Evolutionary conservation across 139 green algal species (phyloP), one percentile per base, ranked within the genome.

Genomic region (Zygnema cylindricum): DNA sequence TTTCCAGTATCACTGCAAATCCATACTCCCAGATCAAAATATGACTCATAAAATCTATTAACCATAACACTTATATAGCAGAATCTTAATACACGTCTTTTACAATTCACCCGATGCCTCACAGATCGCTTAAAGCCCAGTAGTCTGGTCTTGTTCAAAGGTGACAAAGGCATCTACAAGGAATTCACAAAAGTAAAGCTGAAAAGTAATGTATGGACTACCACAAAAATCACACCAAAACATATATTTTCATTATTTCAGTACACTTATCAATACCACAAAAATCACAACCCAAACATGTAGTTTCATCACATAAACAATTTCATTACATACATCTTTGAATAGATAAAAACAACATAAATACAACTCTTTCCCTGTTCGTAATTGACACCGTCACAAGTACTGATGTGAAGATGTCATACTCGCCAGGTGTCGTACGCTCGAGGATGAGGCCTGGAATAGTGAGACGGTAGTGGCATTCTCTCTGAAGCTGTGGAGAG

Each of bases 1-100:
- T 89, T 89, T 41, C 84, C 84, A n/a, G 25, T 11, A 81, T 49
- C 82, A 69, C 32, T 43, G 38, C 36, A 79, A 7, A 79, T 41
- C 11, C 71, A 43, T 11, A 41, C 16, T 54, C 71, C 36, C 7
- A 3, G 36, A 40, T 79, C 36, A 41, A 41, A 3, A 54, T 30
- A 73, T 25, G 57, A 73, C 30, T 30, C 57, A 35, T 73, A 30
- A 30, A 25, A 25, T 73, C 57, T 73, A 73, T 30, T 25, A 73
- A 30, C 57, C 25, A 30, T 30, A 73, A 73, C 25, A 35, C 30
- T 73, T 25, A 73, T 30, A 30, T 25, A 73, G 57, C 25, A 30
- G 25, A 35, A 73, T 30, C 30, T 73, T 30, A 35, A 30, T 30
- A 25, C 25, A 30, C 30, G 30, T 35, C 30, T 30, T 73, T 25